Conservation (phyloP, 805 yeast genomes). For the Monosporozyma unispora region DNA sequence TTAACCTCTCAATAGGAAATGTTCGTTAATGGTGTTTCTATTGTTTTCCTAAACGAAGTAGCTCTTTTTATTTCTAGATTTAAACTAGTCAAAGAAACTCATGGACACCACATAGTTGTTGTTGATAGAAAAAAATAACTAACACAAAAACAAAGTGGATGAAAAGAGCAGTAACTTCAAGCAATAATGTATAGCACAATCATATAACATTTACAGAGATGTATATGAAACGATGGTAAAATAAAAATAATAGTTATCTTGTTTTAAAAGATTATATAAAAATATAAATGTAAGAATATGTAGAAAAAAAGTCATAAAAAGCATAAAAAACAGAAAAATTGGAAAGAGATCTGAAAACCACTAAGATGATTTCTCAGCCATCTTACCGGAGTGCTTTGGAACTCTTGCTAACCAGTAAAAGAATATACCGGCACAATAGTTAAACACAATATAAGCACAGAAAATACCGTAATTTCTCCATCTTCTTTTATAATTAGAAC, state of each 20-base stretch:
- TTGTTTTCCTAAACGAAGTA: no score
- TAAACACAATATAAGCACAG: constrained; percentile 41
- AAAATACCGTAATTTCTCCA: constrained; percentile 61
- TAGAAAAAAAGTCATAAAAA: not conserved
- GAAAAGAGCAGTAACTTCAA: no score
- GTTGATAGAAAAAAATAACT: no score
- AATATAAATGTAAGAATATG: not conserved
- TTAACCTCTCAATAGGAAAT: no score
- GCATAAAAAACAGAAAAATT: not conserved
- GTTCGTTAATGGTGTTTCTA: no score
- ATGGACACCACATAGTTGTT: no score
- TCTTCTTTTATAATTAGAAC: constrained; percentile 31
- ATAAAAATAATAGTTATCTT: not conserved
- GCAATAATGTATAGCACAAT: no score
- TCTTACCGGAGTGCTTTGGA: constrained; percentile 39
- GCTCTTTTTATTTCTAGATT: no score
- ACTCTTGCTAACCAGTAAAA: constrained; percentile 64
- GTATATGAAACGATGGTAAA: no score
- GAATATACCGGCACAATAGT: constrained; percentile 33
- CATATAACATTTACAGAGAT: no score
- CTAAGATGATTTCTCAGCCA: not conserved
- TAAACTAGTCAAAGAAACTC: no score
- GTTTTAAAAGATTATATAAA: not conserved
- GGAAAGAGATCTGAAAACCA: not conserved
- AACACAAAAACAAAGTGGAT: no score